Base-by-base conservation (phyloP, 73 alveolate genomes). In the Tetrahymena thermophila region DNA sequence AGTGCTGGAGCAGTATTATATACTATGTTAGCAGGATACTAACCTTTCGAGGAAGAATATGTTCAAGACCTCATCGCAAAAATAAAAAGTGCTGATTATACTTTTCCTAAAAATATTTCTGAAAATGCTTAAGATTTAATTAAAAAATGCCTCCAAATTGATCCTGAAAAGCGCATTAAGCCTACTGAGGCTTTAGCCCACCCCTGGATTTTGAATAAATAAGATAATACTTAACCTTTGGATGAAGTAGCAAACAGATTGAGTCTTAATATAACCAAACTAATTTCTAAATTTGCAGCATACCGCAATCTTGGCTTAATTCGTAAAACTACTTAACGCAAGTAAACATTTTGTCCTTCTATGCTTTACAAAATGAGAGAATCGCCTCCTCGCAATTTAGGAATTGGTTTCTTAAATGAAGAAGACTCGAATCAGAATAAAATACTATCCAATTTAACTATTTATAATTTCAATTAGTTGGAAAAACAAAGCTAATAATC, bases 1-100 rank as follows among this genome's bases (percentile, higher is more conserved):
- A 95, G 97, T 95, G 97, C 97, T 35, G 97, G 97, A 19, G 93
- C 95, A 34, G 94, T 95, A 38, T 83, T 95, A 16, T 95, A 95
- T 85, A 42, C 95, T 16, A 95, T 95, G 97, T 58, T 95, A 16
- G 84, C 95, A 3, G 97, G 97, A 28, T 95, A 95, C 34, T 35
- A 85, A 23, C 97, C 97, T 31, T 95, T 95, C 55, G 94, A 85
- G 31, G 97, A 94, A 95, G 97, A 95, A 84, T 95, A 95, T 71
- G 89, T 71, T 17, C 37, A 71, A 71, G 89, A 71, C 13, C 89
- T 71, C 23, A 71, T 71, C 89, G 2, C 40, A 28, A 71, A 25
- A 71, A 71, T 71, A n/a, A 28, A 71, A 71, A 71, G 8, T 25
- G 42, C 89, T 25, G 89, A 71, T 13, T 71, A 71, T 25, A 71